phyloP scores from a whole-genome alignment of 106 monocot species.

The Platanthera guangdongensis region DNA sequence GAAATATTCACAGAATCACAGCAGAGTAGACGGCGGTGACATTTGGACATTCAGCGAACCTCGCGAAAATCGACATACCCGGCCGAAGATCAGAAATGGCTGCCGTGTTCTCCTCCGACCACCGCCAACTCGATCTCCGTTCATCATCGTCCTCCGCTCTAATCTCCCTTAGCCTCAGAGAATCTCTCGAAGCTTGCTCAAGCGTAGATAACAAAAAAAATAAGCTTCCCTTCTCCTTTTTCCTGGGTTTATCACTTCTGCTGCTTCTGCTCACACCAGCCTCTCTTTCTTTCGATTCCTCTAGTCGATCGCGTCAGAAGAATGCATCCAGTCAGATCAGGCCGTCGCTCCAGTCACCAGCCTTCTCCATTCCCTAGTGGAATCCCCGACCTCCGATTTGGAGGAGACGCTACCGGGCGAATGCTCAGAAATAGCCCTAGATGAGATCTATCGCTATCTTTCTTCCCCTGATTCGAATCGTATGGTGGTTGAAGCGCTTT shows the following conservation, averaged over 20 bases:
- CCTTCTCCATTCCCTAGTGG: constrained; percentile 38
- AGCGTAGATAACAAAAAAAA: neutral
- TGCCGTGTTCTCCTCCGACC: neutral
- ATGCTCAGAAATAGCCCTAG: constrained; percentile 30
- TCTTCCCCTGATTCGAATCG: constrained; percentile 44
- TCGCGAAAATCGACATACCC: too few species aligned
- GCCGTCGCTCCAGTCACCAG: constrained; percentile 25
- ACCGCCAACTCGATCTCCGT: neutral
- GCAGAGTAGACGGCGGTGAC: too few species aligned
- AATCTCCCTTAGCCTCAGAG: constrained; percentile 18
- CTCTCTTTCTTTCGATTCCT: constrained; percentile 5
- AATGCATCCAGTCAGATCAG: constrained; percentile 22
- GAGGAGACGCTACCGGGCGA: constrained; percentile 3
- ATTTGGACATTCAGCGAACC: too few species aligned
- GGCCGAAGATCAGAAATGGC: neutral
- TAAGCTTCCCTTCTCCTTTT: neutral
- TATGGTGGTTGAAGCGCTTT: constrained; percentile 64
- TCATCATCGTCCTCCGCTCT: neutral
- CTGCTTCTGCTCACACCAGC: neutral
- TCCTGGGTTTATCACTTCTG: neutral
- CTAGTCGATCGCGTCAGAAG: constrained; percentile 22
- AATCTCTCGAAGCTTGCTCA: constrained; percentile 24
- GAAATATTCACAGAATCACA: too few species aligned
- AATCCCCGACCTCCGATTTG: constrained; percentile 16
- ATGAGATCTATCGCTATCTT: constrained; percentile 40